These are phyloP conservation scores for Boletus semigastroideus DNA, from an alignment of 1,284 basidiomycete species.

Conservation along the genomic window DNA sequence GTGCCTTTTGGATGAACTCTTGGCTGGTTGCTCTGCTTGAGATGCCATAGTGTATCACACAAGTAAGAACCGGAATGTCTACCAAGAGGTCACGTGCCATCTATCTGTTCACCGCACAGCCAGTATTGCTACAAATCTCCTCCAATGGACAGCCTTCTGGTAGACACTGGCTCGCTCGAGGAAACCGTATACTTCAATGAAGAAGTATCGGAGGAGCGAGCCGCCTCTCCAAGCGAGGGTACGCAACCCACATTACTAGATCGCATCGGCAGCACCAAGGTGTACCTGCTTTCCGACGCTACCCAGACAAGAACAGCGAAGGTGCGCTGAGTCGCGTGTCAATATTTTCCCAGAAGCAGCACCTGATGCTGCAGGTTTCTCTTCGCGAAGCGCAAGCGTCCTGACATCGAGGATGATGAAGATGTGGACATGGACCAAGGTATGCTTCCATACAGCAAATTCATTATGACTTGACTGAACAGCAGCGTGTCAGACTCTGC, in stretches of 20 bases:
- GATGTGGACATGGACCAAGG: constrained; percentile 48
- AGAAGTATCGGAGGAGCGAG: constrained; percentile 37
- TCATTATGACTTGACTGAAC: constrained; percentile 1
- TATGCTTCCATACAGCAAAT: constrained; percentile 12
- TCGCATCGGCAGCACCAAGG: constrained; percentile 64
- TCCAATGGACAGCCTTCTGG: constrained; percentile 41
- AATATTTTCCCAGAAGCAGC: constrained; percentile 33
- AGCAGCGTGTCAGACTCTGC: constrained; percentile 19
- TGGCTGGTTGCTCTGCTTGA: constrained; percentile 41
- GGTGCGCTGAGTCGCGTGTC: constrained; percentile 57
- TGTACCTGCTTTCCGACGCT: constrained; percentile 69
- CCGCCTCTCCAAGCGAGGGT: constrained; percentile 24
- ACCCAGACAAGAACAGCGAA: constrained; percentile 54
- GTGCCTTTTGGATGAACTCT: constrained; percentile 85
- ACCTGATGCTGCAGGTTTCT: constrained; percentile 51
- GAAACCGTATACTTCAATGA: constrained; percentile 48
- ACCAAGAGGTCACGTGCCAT: constrained; percentile 17
- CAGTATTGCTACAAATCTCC: neutral
- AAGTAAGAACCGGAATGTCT: neutral
- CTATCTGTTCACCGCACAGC: neutral
- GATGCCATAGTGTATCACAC: constrained; percentile 44
- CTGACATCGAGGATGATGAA: constrained; percentile 39
- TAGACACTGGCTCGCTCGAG: constrained; percentile 23
- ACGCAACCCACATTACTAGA: constrained; percentile 45
- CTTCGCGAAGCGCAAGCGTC: constrained; percentile 54